Percentiles rank a stretch among this genome's conserved stretches.
Conservation (phyloP, 2,329 filamentous ascomycete genomes). For the Ustulina deusta region DNA sequence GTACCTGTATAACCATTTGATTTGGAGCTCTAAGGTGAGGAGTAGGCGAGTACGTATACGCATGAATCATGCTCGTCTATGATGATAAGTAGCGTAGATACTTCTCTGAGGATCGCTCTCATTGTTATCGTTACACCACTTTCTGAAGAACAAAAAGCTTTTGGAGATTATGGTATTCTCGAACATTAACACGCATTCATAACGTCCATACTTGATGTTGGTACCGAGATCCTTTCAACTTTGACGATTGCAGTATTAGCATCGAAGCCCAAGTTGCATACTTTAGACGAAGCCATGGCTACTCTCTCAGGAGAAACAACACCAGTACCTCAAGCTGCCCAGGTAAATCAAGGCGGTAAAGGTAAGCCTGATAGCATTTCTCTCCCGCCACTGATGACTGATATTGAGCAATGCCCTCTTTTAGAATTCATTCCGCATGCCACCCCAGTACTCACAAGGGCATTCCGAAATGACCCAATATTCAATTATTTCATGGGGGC, state of each 20-base stretch:
- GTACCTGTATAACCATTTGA: not conserved
- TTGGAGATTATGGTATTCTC: not conserved
- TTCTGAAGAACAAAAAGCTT: too few relatives aligned
- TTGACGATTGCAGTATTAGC: not conserved
- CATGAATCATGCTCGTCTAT: not conserved
- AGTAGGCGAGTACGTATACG: too few relatives aligned
- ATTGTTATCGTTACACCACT: too few relatives aligned
- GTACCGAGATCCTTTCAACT: not conserved
- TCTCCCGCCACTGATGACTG: not conserved
- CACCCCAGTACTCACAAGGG: conserved; percentile 19
- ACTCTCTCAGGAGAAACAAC: not conserved
- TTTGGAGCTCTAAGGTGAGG: too few relatives aligned
- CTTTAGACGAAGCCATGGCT: not conserved
- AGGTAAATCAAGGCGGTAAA: conserved; percentile 15
- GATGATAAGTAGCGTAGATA: not conserved
- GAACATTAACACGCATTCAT: not conserved
- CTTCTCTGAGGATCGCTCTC: too few relatives aligned
- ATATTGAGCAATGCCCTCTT: not conserved
- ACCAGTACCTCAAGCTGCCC: not conserved
- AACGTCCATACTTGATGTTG: not conserved
- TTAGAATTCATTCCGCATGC: conserved; percentile 26
- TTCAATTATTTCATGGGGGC: conserved; percentile 35
- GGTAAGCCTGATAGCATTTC: not conserved
- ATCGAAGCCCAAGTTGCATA: not conserved
- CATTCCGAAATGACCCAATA: conserved; percentile 34